phyloP scores from a whole-genome alignment of 2,329 filamentous ascomycete species.

The Fusarium virguliforme region DNA sequence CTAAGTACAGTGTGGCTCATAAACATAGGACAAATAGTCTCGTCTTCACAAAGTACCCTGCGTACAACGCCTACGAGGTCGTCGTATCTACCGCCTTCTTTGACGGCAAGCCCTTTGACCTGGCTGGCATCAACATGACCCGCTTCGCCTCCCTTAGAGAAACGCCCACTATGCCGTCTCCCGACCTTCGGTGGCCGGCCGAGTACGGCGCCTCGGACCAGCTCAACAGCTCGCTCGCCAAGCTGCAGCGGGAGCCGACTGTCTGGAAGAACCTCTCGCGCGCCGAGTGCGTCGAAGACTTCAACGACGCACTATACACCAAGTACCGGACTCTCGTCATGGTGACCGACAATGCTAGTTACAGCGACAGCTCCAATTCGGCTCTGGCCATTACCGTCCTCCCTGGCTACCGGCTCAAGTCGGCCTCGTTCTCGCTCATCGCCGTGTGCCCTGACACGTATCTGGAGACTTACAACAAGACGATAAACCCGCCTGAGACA shows the following conservation, averaged over 20 bases:
- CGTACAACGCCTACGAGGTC: conserved; percentile 1
- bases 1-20: background rate
- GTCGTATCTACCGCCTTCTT: background rate
- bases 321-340: background rate
- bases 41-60: background rate
- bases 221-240: background rate
- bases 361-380: background rate
- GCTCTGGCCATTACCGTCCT: background rate
- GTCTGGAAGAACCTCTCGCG: background rate
- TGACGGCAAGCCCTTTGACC: background rate
- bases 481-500: background rate
- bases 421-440: background rate
- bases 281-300: background rate
- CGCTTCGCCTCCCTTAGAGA: background rate
- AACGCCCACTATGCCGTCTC: background rate
- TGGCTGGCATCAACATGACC: background rate
- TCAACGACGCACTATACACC: background rate
- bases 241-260: background rate
- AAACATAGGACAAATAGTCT: background rate
- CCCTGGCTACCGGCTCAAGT: background rate
- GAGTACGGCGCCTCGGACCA: background rate
- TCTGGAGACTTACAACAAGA: background rate
- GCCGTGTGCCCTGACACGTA: background rate
- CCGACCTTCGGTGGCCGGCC: background rate
- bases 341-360: background rate